Base-by-base conservation (phyloP, 208 protist species). In the Leishmania major region DNA sequence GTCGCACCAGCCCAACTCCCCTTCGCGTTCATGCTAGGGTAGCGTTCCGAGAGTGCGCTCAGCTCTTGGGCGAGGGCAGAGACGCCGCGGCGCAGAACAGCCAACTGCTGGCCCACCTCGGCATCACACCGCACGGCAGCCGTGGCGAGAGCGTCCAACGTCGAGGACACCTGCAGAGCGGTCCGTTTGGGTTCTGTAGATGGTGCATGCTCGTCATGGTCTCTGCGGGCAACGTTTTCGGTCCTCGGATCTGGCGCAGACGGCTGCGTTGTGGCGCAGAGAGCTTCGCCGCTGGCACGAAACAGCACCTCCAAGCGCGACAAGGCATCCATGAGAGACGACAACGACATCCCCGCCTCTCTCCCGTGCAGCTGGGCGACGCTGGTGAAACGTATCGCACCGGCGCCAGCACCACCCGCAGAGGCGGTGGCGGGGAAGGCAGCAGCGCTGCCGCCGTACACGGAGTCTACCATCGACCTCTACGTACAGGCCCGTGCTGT, bases 101-200 rank as follows among this genome's bases (percentile, higher is more conserved):
- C n/a, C 70, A 93, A 53, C 25, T 78, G 79, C 55, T 82, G 77
- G 13, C 75, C 47, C 43, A 93, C 79, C 37, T 84, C 75, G 0
- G 77, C 76, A 57, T 93, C 90, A 69, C 78, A 87, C 1, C 72
- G 67, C 0, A 49, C 57, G 1, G 82, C 84, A 11, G 82, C 76
- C 22, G 55, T 31, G 7, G 76, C 81, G 19, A 90, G 77, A 11
- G 53, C 47, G 51, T 77, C 78, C 51, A 90, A 40, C n/a, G 86
- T 81, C 17, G 72, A 49, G 11, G 83, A 69, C 47, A 88, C 75
- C 22, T 71, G 62, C 22, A 66, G n/a, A 19, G 49, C 49, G n/a
- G 45, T 64, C 70, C 3, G 69, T 22, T 62, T n/a, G 17, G 75
- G 11, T n/a, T 25, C 15, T 35, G 59, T 37, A 2, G 45, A n/a